Evolutionary conservation across 148 eudicot genomes (phyloP), one percentile per base, ranked within the genome.

Genomic region (Dysphania ambrosioides): DNA sequence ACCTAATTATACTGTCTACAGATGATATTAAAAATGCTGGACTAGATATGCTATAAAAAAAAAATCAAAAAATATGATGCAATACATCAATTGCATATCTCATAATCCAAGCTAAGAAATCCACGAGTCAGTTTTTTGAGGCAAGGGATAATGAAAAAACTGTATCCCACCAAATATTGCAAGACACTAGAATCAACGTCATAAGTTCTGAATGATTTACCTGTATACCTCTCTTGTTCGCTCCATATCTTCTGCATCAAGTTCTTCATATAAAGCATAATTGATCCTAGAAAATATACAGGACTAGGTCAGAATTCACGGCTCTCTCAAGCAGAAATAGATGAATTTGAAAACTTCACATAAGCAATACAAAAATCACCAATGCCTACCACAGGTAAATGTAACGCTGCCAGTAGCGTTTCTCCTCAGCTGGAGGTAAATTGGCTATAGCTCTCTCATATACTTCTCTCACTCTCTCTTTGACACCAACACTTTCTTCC

Each of bases 331-430:
- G 44, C 47, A 58, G 70, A 61, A 51, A 57, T 19, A 10, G 36
- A 24, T 38, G 40, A 40, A 66, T 10, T 8, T 8, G 1, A 13
- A 16, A n/a, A n/a, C n/a, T 44, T 12, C 11, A 51, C 23, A 51
- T 51, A 51, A 51, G 57, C 23, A 51, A 21, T 19, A 18, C 1
- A 53, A 8, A 53, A 53, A 53, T 6, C 24, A 53, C 21, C 53
- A 72, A 74, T 73, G 31, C 92, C 84, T 83, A 93, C 98, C 97
- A 94, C 47, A 93, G 75, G 82, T 93, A 93, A 57, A 93, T 91
- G 80, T 94, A 94, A 9, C 97, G 88, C 77, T 91, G 96, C 98
- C 98, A 94, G 76, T 91, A 94, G n/a, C 96, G 97, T 83, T 94
- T 91, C 86, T 91, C 98, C 66, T 81, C 90, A 66, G 96, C 96